These are phyloP conservation scores for Tricholoma bakamatsutake DNA, from an alignment of 768 basidiomycete species.

Conservation along the genomic window DNA sequence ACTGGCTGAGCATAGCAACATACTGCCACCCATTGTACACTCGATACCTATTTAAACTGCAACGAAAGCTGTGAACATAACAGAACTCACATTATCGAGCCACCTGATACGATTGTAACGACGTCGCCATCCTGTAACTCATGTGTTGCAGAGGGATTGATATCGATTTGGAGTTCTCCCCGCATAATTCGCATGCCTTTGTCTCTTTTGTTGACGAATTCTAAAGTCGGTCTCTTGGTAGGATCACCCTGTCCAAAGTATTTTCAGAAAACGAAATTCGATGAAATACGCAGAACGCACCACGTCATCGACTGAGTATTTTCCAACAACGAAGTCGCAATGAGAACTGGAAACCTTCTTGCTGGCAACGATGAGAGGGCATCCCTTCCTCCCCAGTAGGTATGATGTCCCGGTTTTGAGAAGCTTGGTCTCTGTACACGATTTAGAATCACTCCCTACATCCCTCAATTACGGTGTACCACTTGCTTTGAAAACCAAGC, in stretches of 20 bases:
- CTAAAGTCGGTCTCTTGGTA: slow-evolving; percentile 39
- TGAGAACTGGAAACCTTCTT: slow-evolving; percentile 64
- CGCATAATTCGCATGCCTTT: slow-evolving; percentile 41
- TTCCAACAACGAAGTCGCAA: slow-evolving; percentile 50
- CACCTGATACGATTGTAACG: slow-evolving; percentile 37
- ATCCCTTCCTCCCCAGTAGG: slow-evolving; percentile 51
- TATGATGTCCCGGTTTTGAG: slow-evolving; percentile 56
- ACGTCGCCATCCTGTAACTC: slow-evolving; percentile 51
- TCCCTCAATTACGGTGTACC: not conserved
- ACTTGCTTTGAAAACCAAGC: slow-evolving; percentile 34
- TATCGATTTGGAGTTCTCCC: slow-evolving; percentile 23
- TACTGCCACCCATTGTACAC: slow-evolving; percentile 46
- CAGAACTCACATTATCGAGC: slow-evolving; percentile 40
- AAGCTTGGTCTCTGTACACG: slow-evolving; percentile 38
- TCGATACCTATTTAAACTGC: slow-evolving; percentile 15
- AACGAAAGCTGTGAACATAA: not conserved
- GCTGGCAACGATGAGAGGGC: slow-evolving; percentile 44
- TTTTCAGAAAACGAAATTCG: not conserved
- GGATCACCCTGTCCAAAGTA: slow-evolving; percentile 40
- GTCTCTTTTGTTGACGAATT: slow-evolving; percentile 41
- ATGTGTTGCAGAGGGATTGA: slow-evolving; percentile 32
- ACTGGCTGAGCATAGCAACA: slow-evolving; percentile 41
- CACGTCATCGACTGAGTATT: slow-evolving; percentile 44
- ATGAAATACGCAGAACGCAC: slow-evolving; percentile 35
- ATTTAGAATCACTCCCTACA: not conserved